These are phyloP conservation scores for Nothophytophthora sp. DNA, from an alignment of 352 stramenopile genomes.

Conservation along the genomic window DNA sequence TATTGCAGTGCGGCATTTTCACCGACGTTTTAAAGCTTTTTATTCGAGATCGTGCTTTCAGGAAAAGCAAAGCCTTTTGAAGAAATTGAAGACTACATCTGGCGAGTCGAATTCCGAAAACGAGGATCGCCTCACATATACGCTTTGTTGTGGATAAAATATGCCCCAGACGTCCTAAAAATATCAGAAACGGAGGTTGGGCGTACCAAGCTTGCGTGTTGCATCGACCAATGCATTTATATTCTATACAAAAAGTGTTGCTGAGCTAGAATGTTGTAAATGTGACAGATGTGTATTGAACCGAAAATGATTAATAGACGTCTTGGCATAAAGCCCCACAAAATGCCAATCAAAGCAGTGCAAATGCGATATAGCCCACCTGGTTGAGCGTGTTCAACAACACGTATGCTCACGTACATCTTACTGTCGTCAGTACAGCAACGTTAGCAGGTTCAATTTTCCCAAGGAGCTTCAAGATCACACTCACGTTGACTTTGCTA, in stretches of 20 bases:
- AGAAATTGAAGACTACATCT: conserved; percentile 23
- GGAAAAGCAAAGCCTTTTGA: conserved; percentile 6
- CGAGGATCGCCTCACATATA: conserved; percentile 25
- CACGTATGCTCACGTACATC: conserved; percentile 6
- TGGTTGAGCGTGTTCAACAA: conserved; percentile 16
- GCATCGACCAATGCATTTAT: conserved; percentile 9
- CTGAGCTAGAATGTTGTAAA: conserved; percentile 2
- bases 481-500: not conserved
- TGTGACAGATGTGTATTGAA: not conserved
- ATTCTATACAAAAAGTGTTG: not conserved
- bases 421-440: conserved; percentile 3
- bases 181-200: conserved; percentile 10
- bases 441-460: conserved; percentile 9
- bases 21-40: conserved; percentile 22
- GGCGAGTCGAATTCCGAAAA: conserved; percentile 26
- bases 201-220: not conserved
- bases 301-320: not conserved
- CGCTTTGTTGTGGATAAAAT: conserved; percentile 21
- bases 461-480: conserved; percentile 1
- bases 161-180: conserved; percentile 14
- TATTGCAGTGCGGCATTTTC: conserved; percentile 19
- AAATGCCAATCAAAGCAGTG: not conserved
- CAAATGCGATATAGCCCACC: conserved; percentile 6
- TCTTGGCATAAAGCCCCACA: not conserved
- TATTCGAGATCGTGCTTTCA: conserved; percentile 9